Base-by-base conservation (phyloP, 208 protist species). In the Crithidia thermophila region DNA sequence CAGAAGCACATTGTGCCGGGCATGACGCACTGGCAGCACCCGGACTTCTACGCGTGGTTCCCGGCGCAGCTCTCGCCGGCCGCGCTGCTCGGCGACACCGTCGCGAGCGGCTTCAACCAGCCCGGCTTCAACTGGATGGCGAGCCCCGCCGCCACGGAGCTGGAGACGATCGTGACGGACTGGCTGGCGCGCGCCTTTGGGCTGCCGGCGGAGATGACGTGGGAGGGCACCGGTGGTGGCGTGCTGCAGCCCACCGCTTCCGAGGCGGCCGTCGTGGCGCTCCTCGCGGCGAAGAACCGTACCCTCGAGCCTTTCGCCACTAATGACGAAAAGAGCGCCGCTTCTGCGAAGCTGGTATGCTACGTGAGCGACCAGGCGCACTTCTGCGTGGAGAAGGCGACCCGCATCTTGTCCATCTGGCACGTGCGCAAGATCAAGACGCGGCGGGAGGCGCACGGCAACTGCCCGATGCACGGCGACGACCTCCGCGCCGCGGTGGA, bases 21-120 rank as follows among this genome's bases (percentile, higher is more conserved):
- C 50, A 84, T 93, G 67, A 90, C 77, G 16, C 79, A 88, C 72
- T 90, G 87, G 84, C 87, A 93, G 70, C 75, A 79, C 68, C 71
- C 76, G n/a, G 62, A 79, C 46, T 89, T 89, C 52, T 83, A 79
- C 58, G 74, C 81, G 4, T 87, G 61, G 61, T 88, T 87, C 43
- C 83, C 87, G 20, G 76, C 79, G 23, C 79, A 84, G 58, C 21
- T 80, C 13, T 84, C 77, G 3, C 75, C 84, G 9, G 68, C 84
- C 1, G 68, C 84, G 30, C 61, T 90, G 16, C 75, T 90, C 11
- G 87, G 81, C n/a, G 84, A 90, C 62, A 80, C 81, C 46, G 28
- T 90, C 13, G 72, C 76, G 8, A 80, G 46, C 27, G 46, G 67
- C 11, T 67, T 90, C 31, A 79, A 76, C 42, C 82, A 82, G 43